Base-by-base conservation (phyloP, 768 basidiomycete genomes). In the Suillus alpinus region DNA sequence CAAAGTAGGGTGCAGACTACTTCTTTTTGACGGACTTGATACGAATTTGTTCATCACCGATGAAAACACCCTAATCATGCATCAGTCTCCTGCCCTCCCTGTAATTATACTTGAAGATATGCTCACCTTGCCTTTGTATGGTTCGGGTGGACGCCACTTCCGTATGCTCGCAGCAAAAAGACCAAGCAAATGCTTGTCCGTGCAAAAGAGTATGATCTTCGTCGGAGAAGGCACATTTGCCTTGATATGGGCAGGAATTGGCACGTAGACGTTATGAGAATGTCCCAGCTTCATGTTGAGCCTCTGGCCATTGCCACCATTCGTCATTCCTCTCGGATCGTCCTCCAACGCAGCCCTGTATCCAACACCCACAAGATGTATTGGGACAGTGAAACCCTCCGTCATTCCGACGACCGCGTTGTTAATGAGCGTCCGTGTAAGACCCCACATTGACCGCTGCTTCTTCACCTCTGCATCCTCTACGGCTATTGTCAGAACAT, bases 21-120 rank as follows among this genome's bases (percentile, higher is more conserved):
- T 97, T 97, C 85, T 96, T 98, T 81, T 94, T 95, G 61, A 95
- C 88, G 63, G 86, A 86, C 78, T 92, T 97, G 63, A 97, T 88
- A 70, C 89, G 85, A 68, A 98, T 89, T 57, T 88, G 89, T 75
- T 99, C 96, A 68, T 87, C 83, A n/a, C 92, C 95, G 57, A 98
- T 85, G 67, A 98, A 96, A 62, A 98, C 88, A 64, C 95, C 95
- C 92, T 98, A 64, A 6, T 5, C 36, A 55, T 39, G 23, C 16
- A 29, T 55, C 6, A 55, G 37, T 55, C 9, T 16, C 53, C 7
- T 37, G 12, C 23, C 26, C 16, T 37, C 1, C 5, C 23, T 29
- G 16, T 12, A 37, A 6, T 29, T 18, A 29, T 39, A 18, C 9
- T 40, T 39, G 26, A 2, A 50, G 1, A 46, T 31, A 36, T 39